These are phyloP conservation scores for Nicotiana obtusifolia DNA, from an alignment of 257 asterid genomes.

Conservation along the genomic window DNA sequence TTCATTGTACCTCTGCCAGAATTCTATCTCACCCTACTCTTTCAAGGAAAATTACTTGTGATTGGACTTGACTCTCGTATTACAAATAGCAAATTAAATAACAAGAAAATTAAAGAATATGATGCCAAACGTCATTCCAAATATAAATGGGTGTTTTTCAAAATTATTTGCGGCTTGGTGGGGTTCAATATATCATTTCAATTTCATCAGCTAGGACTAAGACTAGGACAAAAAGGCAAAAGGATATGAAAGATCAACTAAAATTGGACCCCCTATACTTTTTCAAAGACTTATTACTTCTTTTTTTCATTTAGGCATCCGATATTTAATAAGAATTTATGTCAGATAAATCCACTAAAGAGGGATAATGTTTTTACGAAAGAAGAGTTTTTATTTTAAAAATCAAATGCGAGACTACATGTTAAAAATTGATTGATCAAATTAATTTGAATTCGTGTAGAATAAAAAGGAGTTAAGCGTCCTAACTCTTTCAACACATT, in stretches of 20 bases:
- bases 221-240: neutral
- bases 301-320: no score
- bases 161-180: neutral
- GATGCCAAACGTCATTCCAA: neutral
- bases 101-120: neutral
- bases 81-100: neutral
- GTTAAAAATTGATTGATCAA: no score
- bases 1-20: neutral
- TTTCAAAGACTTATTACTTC: no score
- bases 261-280: no score
- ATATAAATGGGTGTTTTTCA: neutral
- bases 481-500: constrained; percentile 25
- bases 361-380: no score
- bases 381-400: no score
- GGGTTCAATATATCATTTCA: neutral
- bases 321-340: no score
- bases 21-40: neutral
- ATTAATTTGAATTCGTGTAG: no score
- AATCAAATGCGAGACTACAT: no score
- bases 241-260: no score
- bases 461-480: no score
- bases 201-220: neutral
- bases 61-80: neutral
- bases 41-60: neutral
- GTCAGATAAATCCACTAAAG: no score